Percentiles rank a stretch among this genome's conserved stretches.
These are phyloP conservation scores for Udeniomyces megalosporus DNA, from an alignment of 768 basidiomycete genomes.

Conservation along the genomic window DNA sequence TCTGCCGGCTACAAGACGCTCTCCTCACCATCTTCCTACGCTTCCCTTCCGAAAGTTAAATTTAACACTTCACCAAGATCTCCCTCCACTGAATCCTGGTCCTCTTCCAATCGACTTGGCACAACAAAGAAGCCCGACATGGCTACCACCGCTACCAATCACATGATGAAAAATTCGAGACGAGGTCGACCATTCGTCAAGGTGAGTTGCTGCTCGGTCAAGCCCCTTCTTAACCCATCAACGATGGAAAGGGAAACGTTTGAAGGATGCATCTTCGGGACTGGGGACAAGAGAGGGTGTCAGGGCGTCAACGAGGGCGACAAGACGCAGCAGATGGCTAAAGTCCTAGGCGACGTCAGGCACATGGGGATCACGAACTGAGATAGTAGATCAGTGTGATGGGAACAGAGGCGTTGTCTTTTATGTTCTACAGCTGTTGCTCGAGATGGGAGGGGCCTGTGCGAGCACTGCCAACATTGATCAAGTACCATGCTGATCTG, in stretches of 20 bases:
- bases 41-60: neutral
- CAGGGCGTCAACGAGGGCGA: neutral
- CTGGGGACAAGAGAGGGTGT: neutral
- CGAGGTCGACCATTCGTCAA: constrained; percentile 86
- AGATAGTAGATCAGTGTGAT: no score
- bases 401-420: no score
- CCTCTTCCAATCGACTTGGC: neutral
- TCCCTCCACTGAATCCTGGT: neutral
- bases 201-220: constrained; percentile 35
- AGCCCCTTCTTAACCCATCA: neutral
- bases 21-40: neutral
- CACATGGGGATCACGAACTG: no score
- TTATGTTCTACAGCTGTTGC: neutral
- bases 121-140: neutral
- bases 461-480: neutral
- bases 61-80: neutral
- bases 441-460: neutral
- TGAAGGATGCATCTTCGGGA: neutral
- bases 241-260: no score
- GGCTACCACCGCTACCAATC: constrained; percentile 24
- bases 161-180: constrained; percentile 98
- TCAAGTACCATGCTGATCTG: constrained; percentile 7
- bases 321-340: neutral
- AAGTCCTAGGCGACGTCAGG: neutral
- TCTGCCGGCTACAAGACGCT: neutral